Base-by-base conservation (phyloP, 2,329 filamentous ascomycete genomes). In the Whalleya microplaca region DNA sequence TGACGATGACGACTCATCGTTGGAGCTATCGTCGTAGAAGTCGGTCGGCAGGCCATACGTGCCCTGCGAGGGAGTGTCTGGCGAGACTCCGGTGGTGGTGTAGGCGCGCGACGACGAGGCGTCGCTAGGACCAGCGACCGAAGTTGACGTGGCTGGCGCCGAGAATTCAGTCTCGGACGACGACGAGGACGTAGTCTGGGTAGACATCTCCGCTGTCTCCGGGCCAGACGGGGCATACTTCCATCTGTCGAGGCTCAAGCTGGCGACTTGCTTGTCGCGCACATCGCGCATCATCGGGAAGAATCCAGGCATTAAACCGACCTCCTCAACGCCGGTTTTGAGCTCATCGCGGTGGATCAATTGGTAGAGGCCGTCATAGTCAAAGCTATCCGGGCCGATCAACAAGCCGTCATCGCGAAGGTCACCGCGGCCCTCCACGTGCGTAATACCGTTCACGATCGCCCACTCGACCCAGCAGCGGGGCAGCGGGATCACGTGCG, bases 381-480 rank as follows among this genome's bases (percentile, higher is more conserved):
- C 44, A 41, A 59, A 61, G 19, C 37, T 55, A 20, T 61, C 61
- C 3, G 59, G 58, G 2, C 55, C 61, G 12, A 59, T 23, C 42
- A 57, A 61, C 1, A 42, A 21, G 12, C 55, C 58, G 2, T 45
- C 29, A 1, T 49, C 42, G 16, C 51, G 41, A 10, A 63, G 37
- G 23, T 59, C 48, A 7, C 58, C 61, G n/a, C 58, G 58, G 12
- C 53, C 61, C 3, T 32, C 44, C 1, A 63, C 53, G 4, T 50
- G 6, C 29, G 37, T 14, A 29, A 59, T 21, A 5, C 53, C 48
- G 32, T 61, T 60, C 6, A 16, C 14, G 9, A 56, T 21, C 7
- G 61, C 61, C 61, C 61, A 63, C 16, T 18, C 18, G 7, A 59
- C 58, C 61, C 61, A 63, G 45, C 53, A 50, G 8, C 53, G 45